Evolutionary conservation across 31 red algal species (phyloP).

Genomic region (Asparagopsis taxiformis): DNA sequence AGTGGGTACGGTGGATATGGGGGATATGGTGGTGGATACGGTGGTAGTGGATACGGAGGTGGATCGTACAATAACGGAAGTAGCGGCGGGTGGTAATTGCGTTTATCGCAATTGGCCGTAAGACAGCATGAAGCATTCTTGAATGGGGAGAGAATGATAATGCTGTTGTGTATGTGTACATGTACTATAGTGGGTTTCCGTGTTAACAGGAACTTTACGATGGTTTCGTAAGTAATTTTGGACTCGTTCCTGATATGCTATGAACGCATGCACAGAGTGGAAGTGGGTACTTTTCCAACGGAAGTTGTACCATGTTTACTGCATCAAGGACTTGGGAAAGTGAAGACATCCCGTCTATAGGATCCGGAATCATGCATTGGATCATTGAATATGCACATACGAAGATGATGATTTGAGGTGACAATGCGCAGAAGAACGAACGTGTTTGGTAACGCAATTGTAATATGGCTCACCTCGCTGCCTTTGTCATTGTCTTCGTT

Average conservation of each 20-base stretch:
- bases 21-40: slow-evolving; percentile 24
- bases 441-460: neutral
- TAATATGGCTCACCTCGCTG: slow-evolving; percentile 1
- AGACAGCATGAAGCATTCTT: slow-evolving; percentile 5
- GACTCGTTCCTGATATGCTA: neutral
- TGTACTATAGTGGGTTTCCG: slow-evolving; percentile 35
- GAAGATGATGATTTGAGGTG: slow-evolving; percentile 19
- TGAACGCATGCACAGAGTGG: slow-evolving; percentile 14
- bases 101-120: neutral
- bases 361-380: neutral
- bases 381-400: neutral
- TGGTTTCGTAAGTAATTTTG: neutral
- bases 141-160: slow-evolving; percentile 4
- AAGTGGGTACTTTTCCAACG: no score
- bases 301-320: no score
- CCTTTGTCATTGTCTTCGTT: slow-evolving; percentile 14
- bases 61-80: slow-evolving; percentile 24
- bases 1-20: slow-evolving; percentile 32
- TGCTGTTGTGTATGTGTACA: slow-evolving; percentile 28
- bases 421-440: slow-evolving; percentile 18
- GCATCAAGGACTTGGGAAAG: no score
- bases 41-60: slow-evolving; percentile 44
- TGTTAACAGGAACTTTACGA: neutral
- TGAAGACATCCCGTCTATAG: neutral
- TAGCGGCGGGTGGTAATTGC: slow-evolving; percentile 39